Evolutionary conservation across 2,329 filamentous ascomycete genomes (phyloP), one percentile per base, ranked within the genome.

Genomic region (Aspergillus sp.): DNA sequence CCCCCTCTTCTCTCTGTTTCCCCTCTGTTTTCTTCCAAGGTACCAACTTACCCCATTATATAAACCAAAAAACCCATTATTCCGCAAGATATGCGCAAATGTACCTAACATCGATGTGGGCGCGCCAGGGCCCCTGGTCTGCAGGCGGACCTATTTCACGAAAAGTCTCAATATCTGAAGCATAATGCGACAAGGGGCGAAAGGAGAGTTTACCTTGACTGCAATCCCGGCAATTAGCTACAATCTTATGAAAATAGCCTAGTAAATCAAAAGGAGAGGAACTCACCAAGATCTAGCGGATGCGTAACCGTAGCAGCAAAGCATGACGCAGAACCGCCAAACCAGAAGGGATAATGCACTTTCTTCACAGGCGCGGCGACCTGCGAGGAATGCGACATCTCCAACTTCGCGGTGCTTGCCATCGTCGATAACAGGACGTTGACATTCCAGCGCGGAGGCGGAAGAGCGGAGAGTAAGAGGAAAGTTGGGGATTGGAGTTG

Each of bases 291-390:
- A 84, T 97, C 93, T 71, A 98, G 81, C 50, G 93, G 93, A 82
- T 98, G 93, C 31, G 93, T 98, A 49, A 96, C 90, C 66, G 87
- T 88, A 45, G 93, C 93, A 39, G 93, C 93, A 81, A 95, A 88
- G 73, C 91, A 96, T 71, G 90, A 95, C 51, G 93, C 92, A 73
- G 91, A 96, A 56, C 95, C 95, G 63, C 95, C 95, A 75, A 99
- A 98, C 95, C 93, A 98, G 77, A 93, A 93, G 9, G 90, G 90
- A 77, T 93, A 93, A 67, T 78, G 78, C 50, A 80, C 68, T 66
- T 74, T 72, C 61, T 70, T 70, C 53, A 65, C 61, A 55, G 68
- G 67, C 45, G 63, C 60, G 55, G 64, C 49, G 55, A 63, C 53
- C 60, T 57, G 53, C 46, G 62, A 60, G 40, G 65, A 60, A 41